A percentile compares a stretch with the other conserved stretches of the same genome.
phyloP scores from a whole-genome alignment of 179 eudicot genomes.

The Heliamphora pulchella region DNA sequence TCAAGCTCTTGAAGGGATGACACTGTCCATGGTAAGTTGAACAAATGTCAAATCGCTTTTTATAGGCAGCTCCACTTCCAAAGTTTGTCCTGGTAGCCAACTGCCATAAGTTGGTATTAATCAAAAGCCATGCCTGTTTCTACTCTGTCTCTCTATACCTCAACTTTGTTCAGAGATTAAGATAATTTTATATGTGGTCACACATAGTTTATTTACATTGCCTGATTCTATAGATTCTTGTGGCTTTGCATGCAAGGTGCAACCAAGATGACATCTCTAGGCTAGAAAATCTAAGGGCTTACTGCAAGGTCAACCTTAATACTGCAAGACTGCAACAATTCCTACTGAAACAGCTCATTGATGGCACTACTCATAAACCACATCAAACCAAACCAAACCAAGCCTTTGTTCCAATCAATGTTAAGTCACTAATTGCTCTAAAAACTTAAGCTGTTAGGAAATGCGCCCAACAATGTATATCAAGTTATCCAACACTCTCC shows the following conservation, averaged over 20 bases:
- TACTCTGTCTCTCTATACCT: background rate
- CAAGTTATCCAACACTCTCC: too few species aligned
- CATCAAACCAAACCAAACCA: too few species aligned
- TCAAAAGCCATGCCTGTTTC: background rate
- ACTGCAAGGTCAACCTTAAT: background rate
- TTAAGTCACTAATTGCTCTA: too few species aligned
- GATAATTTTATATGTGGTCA: background rate
- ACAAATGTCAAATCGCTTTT: constrained; percentile 7
- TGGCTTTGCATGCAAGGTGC: constrained; percentile 6
- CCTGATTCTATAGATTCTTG: background rate
- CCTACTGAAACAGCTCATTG: background rate
- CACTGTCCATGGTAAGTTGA: constrained; percentile 77
- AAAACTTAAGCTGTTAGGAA: too few species aligned
- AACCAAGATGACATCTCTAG: background rate
- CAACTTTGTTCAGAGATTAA: background rate
- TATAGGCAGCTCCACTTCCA: constrained; percentile 1
- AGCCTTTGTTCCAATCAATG: too few species aligned
- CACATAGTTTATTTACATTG: background rate
- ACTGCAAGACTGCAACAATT: background rate
- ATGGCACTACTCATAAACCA: background rate
- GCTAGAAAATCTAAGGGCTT: background rate
- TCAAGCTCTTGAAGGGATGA: constrained; percentile 96
- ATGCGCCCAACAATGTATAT: too few species aligned
- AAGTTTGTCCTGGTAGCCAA: background rate
- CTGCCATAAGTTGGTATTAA: background rate